Base-by-base conservation (phyloP, 306 rosid genomes). In the Cicer cuneatum region DNA sequence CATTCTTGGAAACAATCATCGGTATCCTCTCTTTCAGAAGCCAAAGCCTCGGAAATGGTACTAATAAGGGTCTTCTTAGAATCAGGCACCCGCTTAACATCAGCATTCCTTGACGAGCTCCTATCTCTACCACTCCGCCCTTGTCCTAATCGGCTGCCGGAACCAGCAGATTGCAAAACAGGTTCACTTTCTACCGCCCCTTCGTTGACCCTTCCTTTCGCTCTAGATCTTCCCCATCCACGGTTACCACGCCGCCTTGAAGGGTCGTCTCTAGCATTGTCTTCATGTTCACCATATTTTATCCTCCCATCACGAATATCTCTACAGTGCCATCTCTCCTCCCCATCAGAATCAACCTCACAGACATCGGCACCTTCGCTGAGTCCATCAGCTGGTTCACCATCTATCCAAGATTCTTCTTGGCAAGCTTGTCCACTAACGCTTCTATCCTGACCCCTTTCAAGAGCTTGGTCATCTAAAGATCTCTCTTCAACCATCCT, bases 1-100 rank as follows among this genome's bases (percentile, higher is more conserved):
- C 99, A 95, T 45, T 82, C 99, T 69, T 82, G 88, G 80, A 86
- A 95, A 81, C 96, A 90, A 58, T 87, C 96, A 80, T 95, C 99
- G 57, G 62, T 86, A 71, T 92, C 96, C 24, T 83, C 96, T 84
- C 97, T 90, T 84, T 87, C 98, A 16, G 83, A 57, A 70, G 63
- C 53, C 72, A 79, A 72, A 76, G 75, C 65, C 66, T 85, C 98
- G 8, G 82, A 66, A 47, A 79, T 40, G 40, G 71, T 61, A 88
- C 81, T 77, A 46, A 77, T 82, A 84, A 54, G 49, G 60, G 63
- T 33, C 89, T 81, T 90, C 76, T 77, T 86, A 70, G 90, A 75
- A 78, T 92, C 98, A 52, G 78, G 65, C 39, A 81, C 71, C 82
- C 84, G 90, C 78, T 80, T 90, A 69, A 68, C 75, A 47, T 92